Base-by-base conservation (phyloP, 2,329 filamentous ascomycete species). In the Ceratocystis eucalypticola region DNA sequence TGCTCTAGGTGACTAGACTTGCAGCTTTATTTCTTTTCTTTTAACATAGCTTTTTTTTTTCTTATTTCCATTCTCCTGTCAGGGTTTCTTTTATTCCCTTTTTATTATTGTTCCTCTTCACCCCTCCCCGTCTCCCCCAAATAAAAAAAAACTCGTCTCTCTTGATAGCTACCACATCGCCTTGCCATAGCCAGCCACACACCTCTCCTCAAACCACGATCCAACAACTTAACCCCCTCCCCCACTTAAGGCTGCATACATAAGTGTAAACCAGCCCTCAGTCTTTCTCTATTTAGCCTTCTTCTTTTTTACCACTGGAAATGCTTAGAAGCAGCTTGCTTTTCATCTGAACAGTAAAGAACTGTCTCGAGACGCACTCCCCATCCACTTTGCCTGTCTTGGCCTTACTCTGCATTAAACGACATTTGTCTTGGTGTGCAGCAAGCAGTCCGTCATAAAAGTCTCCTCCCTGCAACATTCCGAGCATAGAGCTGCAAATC, bases 261-360 rank as follows among this genome's bases (percentile, higher is more conserved):
- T 63, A 45, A 41, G 37, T 44, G 63, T 30, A 62, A 53, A 41
- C 44, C 62, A 55, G 59, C 28, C 44, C 20, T 55, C 33, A 20
- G 28, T 45, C 28, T 37, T 41, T 10, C 46, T 37, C 44, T 46
- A 33, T 28, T n/a, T 30, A 30, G 55, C 30, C 45, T 53, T 53
- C n/a, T 45, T 44, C 20, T 46, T 46, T 30, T 46, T 10, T 45
- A 17, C 25, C 22, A 53, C 20, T 53, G 17, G 10, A 53, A 53
- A 15, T 28, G 15, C 48, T 53, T 15, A 12, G 20, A 53, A 28
- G 20, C 48, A 2, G 20, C 48, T 53, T 53, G 48, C 48, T 53
- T 28, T 4, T 28, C 48, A 25, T 28, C 48, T 53, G 22, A 10
- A 15, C 8, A 53, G 48, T 15, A 8, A 50, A 8, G 48, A 22